Conservation (phyloP, 306 rosid species). For the Vigna radiata region DNA sequence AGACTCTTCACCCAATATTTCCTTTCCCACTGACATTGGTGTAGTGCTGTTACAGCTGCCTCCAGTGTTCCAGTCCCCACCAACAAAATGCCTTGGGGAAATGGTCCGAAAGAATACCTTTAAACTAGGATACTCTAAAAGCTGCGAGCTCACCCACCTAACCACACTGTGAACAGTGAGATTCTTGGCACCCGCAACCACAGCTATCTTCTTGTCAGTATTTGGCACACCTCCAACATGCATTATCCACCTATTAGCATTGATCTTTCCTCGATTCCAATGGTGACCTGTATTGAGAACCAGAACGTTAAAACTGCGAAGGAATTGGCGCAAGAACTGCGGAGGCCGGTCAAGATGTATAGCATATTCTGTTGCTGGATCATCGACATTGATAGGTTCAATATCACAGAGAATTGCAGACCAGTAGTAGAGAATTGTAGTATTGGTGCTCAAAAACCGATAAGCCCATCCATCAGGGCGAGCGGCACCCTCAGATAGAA, state of each 20-base stretch:
- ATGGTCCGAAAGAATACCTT: conserved; percentile 77
- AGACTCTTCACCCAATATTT: conserved; percentile 70
- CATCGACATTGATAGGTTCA: conserved; percentile 67
- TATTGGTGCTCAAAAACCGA: conserved; percentile 76
- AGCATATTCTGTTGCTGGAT: conserved; percentile 57
- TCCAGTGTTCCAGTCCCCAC: conserved; percentile 99
- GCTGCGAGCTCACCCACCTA: conserved; percentile 85
- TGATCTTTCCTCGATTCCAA: conserved; percentile 97
- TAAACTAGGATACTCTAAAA: conserved; percentile 74
- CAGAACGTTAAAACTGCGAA: conserved; percentile 68
- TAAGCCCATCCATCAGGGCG: conserved; percentile 95
- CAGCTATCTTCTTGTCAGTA: conserved; percentile 64
- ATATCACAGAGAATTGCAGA: conserved; percentile 86
- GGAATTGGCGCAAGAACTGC: conserved; percentile 65
- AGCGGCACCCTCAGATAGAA: conserved; percentile 56
- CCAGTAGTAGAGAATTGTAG: conserved; percentile 92
- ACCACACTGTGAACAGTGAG: conserved; percentile 72
- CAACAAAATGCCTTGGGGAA: conserved; percentile 95
- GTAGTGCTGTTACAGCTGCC: conserved; percentile 93
- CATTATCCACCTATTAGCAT: conserved; percentile 90
- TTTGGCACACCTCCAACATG: conserved; percentile 73
- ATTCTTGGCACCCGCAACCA: conserved; percentile 89
- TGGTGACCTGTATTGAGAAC: conserved; percentile 99
- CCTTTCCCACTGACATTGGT: conserved; percentile 92
- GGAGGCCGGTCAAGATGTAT: conserved; percentile 98